A percentile compares a stretch with the other conserved stretches of the same genome.
phyloP scores from a whole-genome alignment of 371 early-diverging fungal genomes.

The Rhizomucor miehei region DNA sequence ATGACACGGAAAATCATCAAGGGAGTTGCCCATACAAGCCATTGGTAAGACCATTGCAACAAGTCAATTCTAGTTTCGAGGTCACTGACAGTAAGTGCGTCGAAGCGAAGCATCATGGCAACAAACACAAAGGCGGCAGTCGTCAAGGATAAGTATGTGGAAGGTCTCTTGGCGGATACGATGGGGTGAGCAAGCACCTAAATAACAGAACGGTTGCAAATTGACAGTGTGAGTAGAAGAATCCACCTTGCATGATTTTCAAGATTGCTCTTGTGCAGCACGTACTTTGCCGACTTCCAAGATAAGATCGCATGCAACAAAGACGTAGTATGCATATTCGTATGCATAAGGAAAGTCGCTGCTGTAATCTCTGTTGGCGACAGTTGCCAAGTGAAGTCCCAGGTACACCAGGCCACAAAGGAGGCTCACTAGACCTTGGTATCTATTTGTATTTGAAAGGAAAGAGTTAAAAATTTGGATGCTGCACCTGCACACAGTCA shows the following conservation, averaged over 20 bases:
- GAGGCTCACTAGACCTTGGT: slow-evolving; percentile 27
- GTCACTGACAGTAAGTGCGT: slow-evolving; percentile 13
- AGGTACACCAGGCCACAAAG: slow-evolving; percentile 26
- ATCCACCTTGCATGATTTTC: background rate
- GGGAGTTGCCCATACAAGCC: slow-evolving; percentile 34
- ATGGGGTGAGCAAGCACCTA: slow-evolving; percentile 15
- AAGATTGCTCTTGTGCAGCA: too few relatives aligned
- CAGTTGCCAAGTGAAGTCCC: slow-evolving; percentile 28
- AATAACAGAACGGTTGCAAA: background rate
- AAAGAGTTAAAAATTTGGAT: too few relatives aligned
- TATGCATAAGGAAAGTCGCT: slow-evolving; percentile 16
- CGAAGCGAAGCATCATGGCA: slow-evolving; percentile 24
- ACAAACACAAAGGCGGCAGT: slow-evolving; percentile 16
- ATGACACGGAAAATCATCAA: slow-evolving; percentile 37
- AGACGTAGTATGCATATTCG: slow-evolving; percentile 40
- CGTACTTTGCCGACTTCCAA: slow-evolving; percentile 26
- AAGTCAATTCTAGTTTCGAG: slow-evolving; percentile 13
- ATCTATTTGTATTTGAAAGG: slow-evolving; percentile 11
- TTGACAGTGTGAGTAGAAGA: background rate
- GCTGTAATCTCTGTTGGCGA: slow-evolving; percentile 31
- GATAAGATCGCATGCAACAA: slow-evolving; percentile 32
- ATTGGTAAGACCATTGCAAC: slow-evolving; percentile 17
- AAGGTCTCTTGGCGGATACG: slow-evolving; percentile 15
- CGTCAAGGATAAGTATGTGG: slow-evolving; percentile 25
- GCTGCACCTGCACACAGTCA: too few relatives aligned